Percentiles rank a stretch among this genome's conserved stretches.
phyloP scores from a whole-genome alignment of 371 early-diverging fungal species.

The Haplosporangium sp. region DNA sequence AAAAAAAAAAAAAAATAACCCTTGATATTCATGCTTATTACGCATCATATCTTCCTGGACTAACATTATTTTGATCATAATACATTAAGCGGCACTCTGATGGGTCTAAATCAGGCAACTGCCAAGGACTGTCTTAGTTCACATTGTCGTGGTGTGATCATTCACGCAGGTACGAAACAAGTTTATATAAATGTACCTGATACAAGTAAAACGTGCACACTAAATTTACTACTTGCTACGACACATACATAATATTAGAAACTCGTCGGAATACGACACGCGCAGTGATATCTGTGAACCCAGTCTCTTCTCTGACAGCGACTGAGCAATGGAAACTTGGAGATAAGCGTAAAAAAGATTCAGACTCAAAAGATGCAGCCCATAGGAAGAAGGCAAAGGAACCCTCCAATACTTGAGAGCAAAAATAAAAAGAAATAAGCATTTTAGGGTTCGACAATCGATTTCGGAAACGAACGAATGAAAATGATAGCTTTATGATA shows the following conservation, averaged over 20 bases:
- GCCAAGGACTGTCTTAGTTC: conserved; percentile 65
- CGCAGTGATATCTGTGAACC: conserved; percentile 64
- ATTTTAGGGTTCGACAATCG: not conserved
- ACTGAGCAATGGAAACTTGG: conserved; percentile 55
- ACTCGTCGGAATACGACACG: conserved; percentile 68
- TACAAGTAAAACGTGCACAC: not conserved
- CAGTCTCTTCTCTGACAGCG: conserved; percentile 33
- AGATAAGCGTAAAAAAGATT: conserved; percentile 36
- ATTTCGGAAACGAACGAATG: not conserved
- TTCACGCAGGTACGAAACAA: conserved; percentile 64
- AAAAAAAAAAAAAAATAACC: conserved; percentile 8
- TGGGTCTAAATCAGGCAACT: conserved; percentile 67
- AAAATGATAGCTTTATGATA: not conserved
- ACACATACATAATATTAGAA: conserved; percentile 53
- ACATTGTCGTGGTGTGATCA: conserved; percentile 63
- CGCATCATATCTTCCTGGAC: no score
- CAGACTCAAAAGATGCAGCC: conserved; percentile 11
- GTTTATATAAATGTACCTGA: no score
- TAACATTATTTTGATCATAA: not conserved
- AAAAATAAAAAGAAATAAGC: conserved; percentile 14
- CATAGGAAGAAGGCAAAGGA: conserved; percentile 34
- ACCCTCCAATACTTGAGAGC: conserved; percentile 4
- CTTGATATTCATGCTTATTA: no score
- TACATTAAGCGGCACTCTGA: conserved; percentile 54
- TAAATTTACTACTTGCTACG: not conserved